phyloP scores from a whole-genome alignment of 1,139 yeast genomes.

The Saccharomycopsis phalli region DNA sequence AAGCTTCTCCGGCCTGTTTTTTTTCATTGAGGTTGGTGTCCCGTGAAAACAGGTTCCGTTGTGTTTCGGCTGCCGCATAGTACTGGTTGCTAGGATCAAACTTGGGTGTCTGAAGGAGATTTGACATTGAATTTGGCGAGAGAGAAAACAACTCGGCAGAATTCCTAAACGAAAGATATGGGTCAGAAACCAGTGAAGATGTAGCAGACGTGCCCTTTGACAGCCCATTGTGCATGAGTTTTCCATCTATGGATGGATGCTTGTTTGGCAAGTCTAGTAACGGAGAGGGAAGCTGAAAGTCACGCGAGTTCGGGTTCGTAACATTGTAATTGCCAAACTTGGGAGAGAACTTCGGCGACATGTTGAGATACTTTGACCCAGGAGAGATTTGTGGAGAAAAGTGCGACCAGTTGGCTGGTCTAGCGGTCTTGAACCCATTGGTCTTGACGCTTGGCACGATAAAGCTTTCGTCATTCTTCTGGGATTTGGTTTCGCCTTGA shows the following conservation, averaged over 20 bases:
- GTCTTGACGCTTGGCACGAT: neutral
- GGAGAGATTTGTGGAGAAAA: slow-evolving; percentile 16
- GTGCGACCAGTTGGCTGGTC: slow-evolving; percentile 10
- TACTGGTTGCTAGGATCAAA: slow-evolving; percentile 3
- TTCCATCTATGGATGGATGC: neutral
- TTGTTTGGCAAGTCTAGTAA: slow-evolving; percentile 14
- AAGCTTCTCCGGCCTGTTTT: slow-evolving; percentile 18
- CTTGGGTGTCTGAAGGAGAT: slow-evolving; percentile 14
- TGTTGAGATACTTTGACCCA: slow-evolving; percentile 13
- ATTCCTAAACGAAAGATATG: slow-evolving; percentile 5
- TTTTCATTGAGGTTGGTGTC: slow-evolving; percentile 4
- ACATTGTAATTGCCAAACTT: slow-evolving; percentile 2
- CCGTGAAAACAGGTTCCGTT: neutral
- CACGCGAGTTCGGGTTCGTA: slow-evolving; percentile 1
- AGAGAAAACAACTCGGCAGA: slow-evolving; percentile 13
- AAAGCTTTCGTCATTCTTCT: neutral
- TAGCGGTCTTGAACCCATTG: neutral
- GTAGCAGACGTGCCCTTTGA: neutral
- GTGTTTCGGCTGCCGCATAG: neutral
- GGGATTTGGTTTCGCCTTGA: no score
- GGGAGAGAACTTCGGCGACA: slow-evolving; percentile 11
- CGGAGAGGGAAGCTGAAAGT: slow-evolving; percentile 17
- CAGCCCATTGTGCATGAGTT: neutral
- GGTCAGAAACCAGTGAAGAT: neutral
- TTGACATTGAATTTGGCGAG: slow-evolving; percentile 15